Conservation (phyloP, 1,139 yeast genomes). For the Saccharomyces uvarum region DNA sequence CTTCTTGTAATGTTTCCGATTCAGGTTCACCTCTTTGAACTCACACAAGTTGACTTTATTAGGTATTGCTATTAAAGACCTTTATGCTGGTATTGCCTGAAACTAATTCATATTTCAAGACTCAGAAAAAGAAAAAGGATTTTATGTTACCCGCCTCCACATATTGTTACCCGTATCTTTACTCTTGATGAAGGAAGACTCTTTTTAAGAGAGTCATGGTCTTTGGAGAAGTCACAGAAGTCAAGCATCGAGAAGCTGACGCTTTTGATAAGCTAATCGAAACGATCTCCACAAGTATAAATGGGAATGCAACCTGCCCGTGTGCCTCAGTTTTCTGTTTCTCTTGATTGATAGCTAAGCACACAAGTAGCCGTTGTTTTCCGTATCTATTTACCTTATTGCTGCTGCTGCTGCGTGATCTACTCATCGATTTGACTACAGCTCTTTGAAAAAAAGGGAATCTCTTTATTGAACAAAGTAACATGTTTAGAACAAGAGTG, state of each 20-base stretch:
- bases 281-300: constrained; percentile 4
- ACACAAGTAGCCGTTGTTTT: neutral
- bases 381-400: neutral
- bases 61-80: neutral
- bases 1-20: neutral
- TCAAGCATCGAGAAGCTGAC: neutral
- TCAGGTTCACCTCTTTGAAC: neutral
- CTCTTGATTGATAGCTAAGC: neutral
- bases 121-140: too few relatives aligned
- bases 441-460: neutral
- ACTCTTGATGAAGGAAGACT: neutral
- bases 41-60: neutral
- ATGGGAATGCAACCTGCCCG: neutral
- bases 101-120: too few relatives aligned
- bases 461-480: neutral
- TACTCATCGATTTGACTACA: neutral
- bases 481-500: neutral
- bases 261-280: neutral
- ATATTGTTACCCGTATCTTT: neutral
- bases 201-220: neutral
- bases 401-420: neutral
- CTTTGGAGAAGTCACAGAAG: neutral
- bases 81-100: neutral
- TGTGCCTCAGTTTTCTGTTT: neutral
- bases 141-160: too few relatives aligned